These are phyloP conservation scores for Tuctoria greenei DNA, from an alignment of 176 grass and related monocot genomes.

Conservation along the genomic window DNA sequence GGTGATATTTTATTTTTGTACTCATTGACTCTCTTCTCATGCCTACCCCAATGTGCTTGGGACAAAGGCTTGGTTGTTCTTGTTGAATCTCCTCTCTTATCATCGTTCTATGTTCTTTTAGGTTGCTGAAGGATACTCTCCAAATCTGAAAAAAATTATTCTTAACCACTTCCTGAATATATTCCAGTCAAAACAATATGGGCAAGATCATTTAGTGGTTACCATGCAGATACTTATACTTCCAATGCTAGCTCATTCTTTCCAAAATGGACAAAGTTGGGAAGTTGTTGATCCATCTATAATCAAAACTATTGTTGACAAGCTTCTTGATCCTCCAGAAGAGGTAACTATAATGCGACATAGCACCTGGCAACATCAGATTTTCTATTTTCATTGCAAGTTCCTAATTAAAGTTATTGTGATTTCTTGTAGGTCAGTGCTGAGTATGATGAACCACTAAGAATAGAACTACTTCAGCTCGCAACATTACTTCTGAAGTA, in stretches of 20 bases:
- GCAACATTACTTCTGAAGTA: slow-evolving; percentile 97
- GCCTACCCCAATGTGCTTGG: too few relatives aligned
- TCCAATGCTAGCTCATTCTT: slow-evolving; percentile 98
- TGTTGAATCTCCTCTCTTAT: slow-evolving; percentile 36
- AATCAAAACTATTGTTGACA: slow-evolving; percentile 96
- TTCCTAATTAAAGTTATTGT: slow-evolving; percentile 16
- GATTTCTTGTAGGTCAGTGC: slow-evolving; percentile 71
- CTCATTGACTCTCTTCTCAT: slow-evolving; percentile 31
- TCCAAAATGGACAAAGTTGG: slow-evolving; percentile 95
- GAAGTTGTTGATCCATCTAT: slow-evolving; percentile 89
- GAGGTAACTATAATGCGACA: slow-evolving; percentile 56
- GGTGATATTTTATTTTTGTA: slow-evolving; percentile 1
- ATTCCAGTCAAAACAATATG: slow-evolving; percentile 93
- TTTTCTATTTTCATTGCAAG: slow-evolving; percentile 7
- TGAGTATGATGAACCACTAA: slow-evolving; percentile 93
- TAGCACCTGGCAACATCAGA: background rate
- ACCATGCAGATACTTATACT: slow-evolving; percentile 99
- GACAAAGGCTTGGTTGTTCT: too few relatives aligned
- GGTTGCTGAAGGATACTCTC: slow-evolving; percentile 94
- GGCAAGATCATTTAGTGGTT: slow-evolving; percentile 96
- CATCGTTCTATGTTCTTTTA: slow-evolving; percentile 37
- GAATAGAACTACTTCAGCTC: slow-evolving; percentile 98
- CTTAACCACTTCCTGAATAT: slow-evolving; percentile 88
- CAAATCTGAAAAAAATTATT: slow-evolving; percentile 88
- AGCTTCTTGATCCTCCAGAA: slow-evolving; percentile 97